phyloP scores from a whole-genome alignment of 306 rosid species.

The Cucurbita ficifolia region DNA sequence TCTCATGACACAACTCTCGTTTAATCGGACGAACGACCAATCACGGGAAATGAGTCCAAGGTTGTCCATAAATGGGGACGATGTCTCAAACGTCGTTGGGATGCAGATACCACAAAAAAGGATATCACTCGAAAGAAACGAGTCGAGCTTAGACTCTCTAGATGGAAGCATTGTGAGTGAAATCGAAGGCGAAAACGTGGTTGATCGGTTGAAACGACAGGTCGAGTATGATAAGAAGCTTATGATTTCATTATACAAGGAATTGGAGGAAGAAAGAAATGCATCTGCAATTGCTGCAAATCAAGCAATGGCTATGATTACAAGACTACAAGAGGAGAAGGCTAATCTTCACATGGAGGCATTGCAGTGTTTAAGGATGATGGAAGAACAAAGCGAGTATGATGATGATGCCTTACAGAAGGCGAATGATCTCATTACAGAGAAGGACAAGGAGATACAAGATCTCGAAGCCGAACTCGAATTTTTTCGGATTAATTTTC shows the following conservation, averaged over 20 bases:
- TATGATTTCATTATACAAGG: constrained; percentile 41
- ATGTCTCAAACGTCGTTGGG: constrained; percentile 40
- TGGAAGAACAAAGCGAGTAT: constrained; percentile 55
- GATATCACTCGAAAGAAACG: constrained; percentile 82
- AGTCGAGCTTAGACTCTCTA: constrained; percentile 59
- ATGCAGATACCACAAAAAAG: constrained; percentile 54
- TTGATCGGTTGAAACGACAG: constrained; percentile 61
- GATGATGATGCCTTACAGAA: constrained; percentile 50
- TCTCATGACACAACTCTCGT: constrained; percentile 60
- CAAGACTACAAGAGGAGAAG: constrained; percentile 65
- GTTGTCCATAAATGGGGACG: constrained; percentile 48
- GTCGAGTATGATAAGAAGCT: constrained; percentile 75
- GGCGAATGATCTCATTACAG: constrained; percentile 43
- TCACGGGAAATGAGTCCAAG: constrained; percentile 58
- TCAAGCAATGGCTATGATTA: constrained; percentile 69
- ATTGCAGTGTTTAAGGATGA: constrained; percentile 45
- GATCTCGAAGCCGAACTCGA: constrained; percentile 38
- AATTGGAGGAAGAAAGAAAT: constrained; percentile 68
- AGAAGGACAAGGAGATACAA: constrained; percentile 49
- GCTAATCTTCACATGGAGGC: constrained; percentile 65
- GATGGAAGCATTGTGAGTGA: constrained; percentile 63
- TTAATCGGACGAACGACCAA: constrained; percentile 43
- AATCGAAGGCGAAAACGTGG: constrained; percentile 31
- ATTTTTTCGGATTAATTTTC: constrained; percentile 30
- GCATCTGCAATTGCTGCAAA: constrained; percentile 53